phyloP scores from a whole-genome alignment of 257 asterid species.

The Henckelia pumila region DNA sequence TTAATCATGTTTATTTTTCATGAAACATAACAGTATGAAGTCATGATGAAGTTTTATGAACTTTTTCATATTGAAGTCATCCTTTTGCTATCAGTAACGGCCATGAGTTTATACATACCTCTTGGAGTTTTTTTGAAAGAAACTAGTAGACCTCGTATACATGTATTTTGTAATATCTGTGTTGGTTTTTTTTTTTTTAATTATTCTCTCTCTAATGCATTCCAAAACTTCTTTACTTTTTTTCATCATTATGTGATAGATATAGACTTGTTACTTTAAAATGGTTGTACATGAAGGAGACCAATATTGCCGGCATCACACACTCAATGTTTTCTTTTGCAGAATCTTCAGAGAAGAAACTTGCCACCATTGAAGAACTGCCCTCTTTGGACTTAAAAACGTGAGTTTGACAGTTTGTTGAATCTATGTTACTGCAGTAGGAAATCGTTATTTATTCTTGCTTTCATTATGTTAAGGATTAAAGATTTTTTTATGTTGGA shows the following conservation, averaged over 20 bases:
- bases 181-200: too few relatives aligned
- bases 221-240: too few relatives aligned
- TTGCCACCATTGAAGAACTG: neutral
- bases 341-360: neutral
- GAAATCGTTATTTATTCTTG: neutral
- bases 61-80: neutral
- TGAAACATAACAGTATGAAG: neutral
- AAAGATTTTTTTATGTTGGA: neutral
- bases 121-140: neutral
- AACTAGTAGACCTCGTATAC: neutral
- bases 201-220: neutral
- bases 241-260: too few relatives aligned
- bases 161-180: neutral
- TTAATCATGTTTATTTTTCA: too few relatives aligned
- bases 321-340: neutral
- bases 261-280: too few relatives aligned
- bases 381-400: neutral
- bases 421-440: too few relatives aligned
- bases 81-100: neutral
- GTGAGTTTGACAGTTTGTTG: neutral
- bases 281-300: neutral
- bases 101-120: neutral
- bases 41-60: neutral
- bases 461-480: neutral
- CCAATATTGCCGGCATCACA: neutral